Conservation (phyloP, 2,329 filamentous ascomycete species). For the Phialocephala sp. region DNA sequence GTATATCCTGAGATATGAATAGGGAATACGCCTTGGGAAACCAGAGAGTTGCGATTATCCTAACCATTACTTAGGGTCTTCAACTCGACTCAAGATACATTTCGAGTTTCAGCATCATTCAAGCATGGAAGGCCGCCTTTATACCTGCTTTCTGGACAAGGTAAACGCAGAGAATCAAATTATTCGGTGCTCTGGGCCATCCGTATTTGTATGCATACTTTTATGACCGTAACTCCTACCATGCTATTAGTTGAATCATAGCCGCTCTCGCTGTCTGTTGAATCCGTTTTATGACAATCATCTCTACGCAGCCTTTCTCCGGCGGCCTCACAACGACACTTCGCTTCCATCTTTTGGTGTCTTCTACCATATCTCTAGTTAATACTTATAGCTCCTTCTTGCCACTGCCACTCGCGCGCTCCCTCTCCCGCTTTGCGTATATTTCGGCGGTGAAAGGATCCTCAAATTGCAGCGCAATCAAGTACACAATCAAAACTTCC, state of each 20-base stretch:
- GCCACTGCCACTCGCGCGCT: constrained; percentile 47
- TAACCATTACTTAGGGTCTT: too few relatives aligned
- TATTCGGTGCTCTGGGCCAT: constrained; percentile 5
- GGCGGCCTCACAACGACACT: constrained; percentile 14
- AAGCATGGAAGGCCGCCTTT: neutral
- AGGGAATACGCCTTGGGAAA: neutral
- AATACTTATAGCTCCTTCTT: constrained; percentile 38
- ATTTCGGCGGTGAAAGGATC: constrained; percentile 95
- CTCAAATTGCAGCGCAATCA: constrained; percentile 82
- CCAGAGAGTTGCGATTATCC: too few relatives aligned
- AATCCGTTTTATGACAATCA: constrained; percentile 29
- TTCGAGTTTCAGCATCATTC: neutral
- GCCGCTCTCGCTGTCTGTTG: constrained; percentile 36
- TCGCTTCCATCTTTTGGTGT: neutral
- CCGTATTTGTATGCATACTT: constrained; percentile 7
- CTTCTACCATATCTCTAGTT: constrained; percentile 2
- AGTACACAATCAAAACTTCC: constrained; percentile 79
- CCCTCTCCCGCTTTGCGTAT: constrained; percentile 81
- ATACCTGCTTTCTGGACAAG: neutral
- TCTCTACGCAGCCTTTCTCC: constrained; percentile 15
- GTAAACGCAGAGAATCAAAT: neutral
- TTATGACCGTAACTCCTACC: constrained; percentile 29
- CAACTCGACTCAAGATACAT: too few relatives aligned
- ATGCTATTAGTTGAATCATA: constrained; percentile 40
- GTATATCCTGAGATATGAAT: constrained; percentile 30